These are phyloP conservation scores for Fusarium oxysporum DNA, from an alignment of 2,329 filamentous ascomycete species.

Conservation along the genomic window DNA sequence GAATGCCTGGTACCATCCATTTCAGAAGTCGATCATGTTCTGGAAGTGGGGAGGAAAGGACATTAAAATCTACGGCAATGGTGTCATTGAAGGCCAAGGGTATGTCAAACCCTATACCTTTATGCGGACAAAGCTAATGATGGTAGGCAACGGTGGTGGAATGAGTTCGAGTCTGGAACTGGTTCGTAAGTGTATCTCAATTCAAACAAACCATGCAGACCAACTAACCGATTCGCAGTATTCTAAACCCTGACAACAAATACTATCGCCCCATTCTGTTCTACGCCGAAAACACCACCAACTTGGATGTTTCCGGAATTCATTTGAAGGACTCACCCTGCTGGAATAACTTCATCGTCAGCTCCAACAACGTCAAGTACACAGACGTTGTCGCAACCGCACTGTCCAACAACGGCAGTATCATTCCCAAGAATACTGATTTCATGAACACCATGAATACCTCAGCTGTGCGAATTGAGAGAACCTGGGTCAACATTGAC, in stretches of 20 bases:
- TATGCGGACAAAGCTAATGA: not conserved
- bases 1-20: constrained; percentile 55
- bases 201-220: not conserved
- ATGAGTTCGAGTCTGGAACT: constrained; percentile 33
- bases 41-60: constrained; percentile 73
- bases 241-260: constrained; percentile 64
- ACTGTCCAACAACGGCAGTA: constrained; percentile 57
- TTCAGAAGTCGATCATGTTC: constrained; percentile 67
- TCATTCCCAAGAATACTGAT: constrained; percentile 69
- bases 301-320: constrained; percentile 67
- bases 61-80: constrained; percentile 69
- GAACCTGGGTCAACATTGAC: constrained; percentile 64
- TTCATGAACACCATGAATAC: constrained; percentile 72
- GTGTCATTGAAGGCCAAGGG: constrained; percentile 67
- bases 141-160: constrained; percentile 36
- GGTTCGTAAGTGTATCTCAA: constrained; percentile 12
- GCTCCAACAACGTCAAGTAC: constrained; percentile 65
- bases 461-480: constrained; percentile 63
- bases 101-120: not conserved
- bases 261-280: constrained; percentile 71
- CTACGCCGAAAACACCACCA: constrained; percentile 70
- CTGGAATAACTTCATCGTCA: constrained; percentile 73
- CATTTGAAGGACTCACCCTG: constrained; percentile 70
- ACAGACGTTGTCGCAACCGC: constrained; percentile 66
- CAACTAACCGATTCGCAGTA: constrained; percentile 30